These are phyloP conservation scores for Biscogniauxia mediterranea DNA, from an alignment of 2,329 filamentous ascomycete genomes.

Conservation along the genomic window DNA sequence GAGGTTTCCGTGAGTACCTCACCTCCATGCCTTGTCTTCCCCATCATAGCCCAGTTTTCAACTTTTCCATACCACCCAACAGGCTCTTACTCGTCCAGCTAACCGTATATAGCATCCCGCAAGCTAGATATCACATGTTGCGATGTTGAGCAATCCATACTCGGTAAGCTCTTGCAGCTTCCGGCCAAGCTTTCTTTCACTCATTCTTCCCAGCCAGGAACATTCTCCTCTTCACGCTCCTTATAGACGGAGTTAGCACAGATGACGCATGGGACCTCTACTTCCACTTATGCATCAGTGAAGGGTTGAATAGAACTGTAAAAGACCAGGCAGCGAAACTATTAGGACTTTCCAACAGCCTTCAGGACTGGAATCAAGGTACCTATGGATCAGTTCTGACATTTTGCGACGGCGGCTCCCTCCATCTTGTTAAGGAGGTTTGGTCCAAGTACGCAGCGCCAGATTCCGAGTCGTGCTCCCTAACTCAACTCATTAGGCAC, in stretches of 20 bases:
- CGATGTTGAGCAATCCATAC: conserved; percentile 48
- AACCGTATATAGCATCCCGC: conserved; percentile 33
- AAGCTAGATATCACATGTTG: conserved; percentile 57
- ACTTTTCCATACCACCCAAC: not conserved
- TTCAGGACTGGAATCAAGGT: conserved; percentile 43
- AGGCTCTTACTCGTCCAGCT: conserved; percentile 13
- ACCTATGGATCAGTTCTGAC: conserved; percentile 44
- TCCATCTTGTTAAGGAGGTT: conserved; percentile 39
- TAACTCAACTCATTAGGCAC: not conserved
- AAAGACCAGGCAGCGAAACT: conserved; percentile 45
- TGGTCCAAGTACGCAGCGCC: conserved; percentile 38
- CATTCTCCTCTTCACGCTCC: conserved; percentile 48
- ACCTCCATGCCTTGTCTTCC: too few relatives aligned
- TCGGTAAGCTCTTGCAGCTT: conserved; percentile 40
- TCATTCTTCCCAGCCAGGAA: conserved; percentile 48
- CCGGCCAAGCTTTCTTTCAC: not conserved
- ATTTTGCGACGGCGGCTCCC: conserved; percentile 49
- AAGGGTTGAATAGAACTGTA: conserved; percentile 37
- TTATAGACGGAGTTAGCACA: conserved; percentile 40
- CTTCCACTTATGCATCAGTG: conserved; percentile 50
- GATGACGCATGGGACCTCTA: conserved; percentile 52
- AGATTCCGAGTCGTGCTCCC: conserved; percentile 7
- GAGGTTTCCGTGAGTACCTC: conserved; percentile 34
- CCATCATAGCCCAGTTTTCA: too few relatives aligned
- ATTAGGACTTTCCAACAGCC: conserved; percentile 34